Percentiles rank a stretch among this genome's conserved stretches.
These are phyloP conservation scores for Aspergillus incahuasiensis DNA, from an alignment of 495 filamentous ascomycete species.

Conservation along the genomic window DNA sequence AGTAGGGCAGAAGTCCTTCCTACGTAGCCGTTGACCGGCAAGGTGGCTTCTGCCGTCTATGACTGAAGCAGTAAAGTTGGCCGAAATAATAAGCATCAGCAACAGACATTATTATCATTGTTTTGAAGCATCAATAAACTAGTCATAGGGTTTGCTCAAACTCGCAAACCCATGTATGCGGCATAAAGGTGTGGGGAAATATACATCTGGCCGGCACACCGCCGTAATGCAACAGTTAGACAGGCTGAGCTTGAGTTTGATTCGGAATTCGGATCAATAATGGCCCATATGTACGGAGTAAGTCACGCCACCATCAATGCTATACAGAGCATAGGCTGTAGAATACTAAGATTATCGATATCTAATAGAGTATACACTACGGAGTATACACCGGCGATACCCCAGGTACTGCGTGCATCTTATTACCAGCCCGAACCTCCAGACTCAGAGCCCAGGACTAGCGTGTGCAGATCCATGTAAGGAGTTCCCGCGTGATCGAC, in stretches of 20 bases:
- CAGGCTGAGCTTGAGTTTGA: background rate
- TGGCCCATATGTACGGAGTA: too few species aligned
- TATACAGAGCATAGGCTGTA: too few species aligned
- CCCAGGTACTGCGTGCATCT: too few species aligned
- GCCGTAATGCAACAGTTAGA: background rate
- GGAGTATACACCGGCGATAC: too few species aligned
- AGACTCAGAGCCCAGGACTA: background rate
- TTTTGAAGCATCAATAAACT: background rate
- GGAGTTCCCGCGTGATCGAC: constrained; percentile 40
- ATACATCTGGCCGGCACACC: background rate
- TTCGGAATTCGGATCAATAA: too few species aligned
- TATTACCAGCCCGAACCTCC: background rate
- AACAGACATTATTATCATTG: background rate
- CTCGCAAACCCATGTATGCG: background rate
- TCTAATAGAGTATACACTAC: too few species aligned
- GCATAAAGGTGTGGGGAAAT: background rate
- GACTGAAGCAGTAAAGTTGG: background rate
- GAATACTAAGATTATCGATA: too few species aligned
- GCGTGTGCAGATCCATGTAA: constrained; percentile 26
- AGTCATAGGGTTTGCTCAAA: background rate
- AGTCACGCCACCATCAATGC: too few species aligned
- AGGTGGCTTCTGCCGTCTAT: background rate
- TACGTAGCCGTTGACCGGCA: background rate
- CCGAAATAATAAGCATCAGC: background rate
- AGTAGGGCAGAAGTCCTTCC: too few species aligned